Conservation (phyloP, 2,329 filamentous ascomycete genomes). For the Beauveria caledonica region DNA sequence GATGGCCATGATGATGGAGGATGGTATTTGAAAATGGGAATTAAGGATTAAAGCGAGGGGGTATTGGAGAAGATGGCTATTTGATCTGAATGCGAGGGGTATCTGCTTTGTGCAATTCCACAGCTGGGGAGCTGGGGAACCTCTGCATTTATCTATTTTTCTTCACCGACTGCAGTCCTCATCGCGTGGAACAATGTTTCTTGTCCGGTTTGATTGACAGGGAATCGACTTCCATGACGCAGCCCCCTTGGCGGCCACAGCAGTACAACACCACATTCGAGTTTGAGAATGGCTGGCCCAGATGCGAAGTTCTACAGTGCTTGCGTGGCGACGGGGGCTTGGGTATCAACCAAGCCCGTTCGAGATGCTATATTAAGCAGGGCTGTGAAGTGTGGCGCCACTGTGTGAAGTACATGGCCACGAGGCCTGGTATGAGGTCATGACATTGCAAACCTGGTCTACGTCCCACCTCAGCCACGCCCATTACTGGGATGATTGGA, state of each 20-base stretch:
- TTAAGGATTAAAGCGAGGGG: background rate
- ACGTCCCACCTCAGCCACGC: slow-evolving; percentile 3
- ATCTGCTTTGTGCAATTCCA: background rate
- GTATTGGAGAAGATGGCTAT: background rate
- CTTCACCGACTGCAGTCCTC: background rate
- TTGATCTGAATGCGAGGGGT: background rate
- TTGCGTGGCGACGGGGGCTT: slow-evolving; percentile 10
- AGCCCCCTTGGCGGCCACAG: background rate
- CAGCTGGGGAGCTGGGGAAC: background rate
- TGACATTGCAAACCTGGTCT: background rate
- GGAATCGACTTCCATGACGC: slow-evolving; percentile 4
- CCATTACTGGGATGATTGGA: background rate
- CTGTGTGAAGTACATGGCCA: slow-evolving; percentile 6
- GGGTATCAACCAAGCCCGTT: slow-evolving; percentile 1
- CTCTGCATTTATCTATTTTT: background rate
- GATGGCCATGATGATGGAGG: slow-evolving; percentile 26
- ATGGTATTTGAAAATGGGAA: background rate
- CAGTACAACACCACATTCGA: background rate
- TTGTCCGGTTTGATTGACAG: background rate
- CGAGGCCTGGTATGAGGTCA: slow-evolving; percentile 11
- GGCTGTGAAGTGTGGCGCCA: background rate
- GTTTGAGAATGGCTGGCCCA: background rate
- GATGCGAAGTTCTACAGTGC: background rate
- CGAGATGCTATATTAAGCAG: slow-evolving; percentile 7
- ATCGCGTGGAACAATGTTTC: background rate